Evolutionary conservation across 1,284 basidiomycete genomes (phyloP).

Genomic region (Cutaneotrichosporon cutaneum): DNA sequence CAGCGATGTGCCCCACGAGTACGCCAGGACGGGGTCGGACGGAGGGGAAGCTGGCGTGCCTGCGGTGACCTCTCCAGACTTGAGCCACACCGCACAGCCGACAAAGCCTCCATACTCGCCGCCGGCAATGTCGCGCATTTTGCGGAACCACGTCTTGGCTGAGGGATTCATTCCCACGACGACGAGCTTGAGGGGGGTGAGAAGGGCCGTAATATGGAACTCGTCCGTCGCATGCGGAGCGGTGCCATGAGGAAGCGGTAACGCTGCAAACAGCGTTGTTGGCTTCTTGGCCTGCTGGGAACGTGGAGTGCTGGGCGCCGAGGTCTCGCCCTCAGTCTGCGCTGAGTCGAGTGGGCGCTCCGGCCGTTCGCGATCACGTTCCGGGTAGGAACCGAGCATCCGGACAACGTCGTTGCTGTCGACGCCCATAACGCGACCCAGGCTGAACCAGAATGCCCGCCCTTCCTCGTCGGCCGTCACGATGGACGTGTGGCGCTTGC

Average conservation of each 20-base stretch:
- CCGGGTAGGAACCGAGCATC: conserved; percentile 86
- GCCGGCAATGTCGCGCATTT: conserved; percentile 59
- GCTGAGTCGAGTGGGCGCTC: neutral
- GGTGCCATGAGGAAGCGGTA: conserved; percentile 78
- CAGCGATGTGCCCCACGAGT: conserved; percentile 73
- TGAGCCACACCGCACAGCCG: conserved; percentile 75
- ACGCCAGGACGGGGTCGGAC: conserved; percentile 68
- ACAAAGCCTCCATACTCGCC: conserved; percentile 57
- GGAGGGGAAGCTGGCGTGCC: conserved; percentile 10
- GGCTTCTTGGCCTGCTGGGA: conserved; percentile 53
- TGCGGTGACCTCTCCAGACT: conserved; percentile 42
- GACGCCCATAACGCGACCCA: conserved; percentile 93
- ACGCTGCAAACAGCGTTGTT: conserved; percentile 71
- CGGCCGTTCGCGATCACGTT: conserved; percentile 50
- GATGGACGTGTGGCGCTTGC: conserved; percentile 87
- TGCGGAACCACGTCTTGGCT: conserved; percentile 89
- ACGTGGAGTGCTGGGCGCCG: conserved; percentile 26
- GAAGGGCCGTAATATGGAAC: conserved; percentile 80
- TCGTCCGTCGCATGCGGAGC: conserved; percentile 72
- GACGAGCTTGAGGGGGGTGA: conserved; percentile 87
- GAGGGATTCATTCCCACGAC: conserved; percentile 89
- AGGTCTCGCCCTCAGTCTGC: neutral
- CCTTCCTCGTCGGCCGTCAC: conserved; percentile 89
- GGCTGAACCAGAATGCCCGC: conserved; percentile 89
- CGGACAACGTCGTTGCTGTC: conserved; percentile 92